Evolutionary conservation across 768 basidiomycete species (phyloP).

Genomic region (Candolleomyces efflorescens): DNA sequence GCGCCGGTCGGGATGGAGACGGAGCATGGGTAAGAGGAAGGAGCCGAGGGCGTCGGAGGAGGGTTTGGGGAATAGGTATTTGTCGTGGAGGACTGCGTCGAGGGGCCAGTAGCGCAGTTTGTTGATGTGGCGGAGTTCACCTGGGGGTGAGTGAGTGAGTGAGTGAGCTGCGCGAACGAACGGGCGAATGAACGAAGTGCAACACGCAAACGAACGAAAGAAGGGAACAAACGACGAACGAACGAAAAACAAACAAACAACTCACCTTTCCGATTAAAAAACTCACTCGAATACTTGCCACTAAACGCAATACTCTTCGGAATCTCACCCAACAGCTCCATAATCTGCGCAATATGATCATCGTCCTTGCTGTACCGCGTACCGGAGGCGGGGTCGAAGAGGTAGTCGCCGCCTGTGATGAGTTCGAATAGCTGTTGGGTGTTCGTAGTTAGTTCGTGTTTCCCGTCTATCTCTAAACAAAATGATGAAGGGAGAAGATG

Average conservation of each 20-base stretch:
- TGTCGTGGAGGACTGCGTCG: conserved; percentile 80
- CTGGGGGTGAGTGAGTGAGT: conserved; percentile 19
- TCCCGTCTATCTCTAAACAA: no score
- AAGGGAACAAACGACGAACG: no score
- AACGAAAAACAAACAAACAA: conserved; percentile 1
- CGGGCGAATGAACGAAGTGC: no score
- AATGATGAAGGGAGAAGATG: not conserved
- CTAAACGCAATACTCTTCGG: conserved; percentile 78
- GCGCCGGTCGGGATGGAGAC: conserved; percentile 83
- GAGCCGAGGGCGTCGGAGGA: conserved; percentile 80
- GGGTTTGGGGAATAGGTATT: conserved; percentile 84
- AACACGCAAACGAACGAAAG: no score
- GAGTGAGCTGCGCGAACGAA: no score
- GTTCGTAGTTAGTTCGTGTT: no score
- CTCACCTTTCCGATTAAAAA: conserved; percentile 94
- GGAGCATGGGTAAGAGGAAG: conserved; percentile 88
- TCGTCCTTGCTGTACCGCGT: conserved; percentile 95
- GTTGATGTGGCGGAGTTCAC: conserved; percentile 89
- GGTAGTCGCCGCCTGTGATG: conserved; percentile 93
- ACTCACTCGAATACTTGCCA: conserved; percentile 91
- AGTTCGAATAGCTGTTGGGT: conserved; percentile 83
- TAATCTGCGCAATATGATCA: conserved; percentile 96
- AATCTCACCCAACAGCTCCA: conserved; percentile 91
- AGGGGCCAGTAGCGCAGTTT: conserved; percentile 93
- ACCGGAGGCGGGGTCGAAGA: conserved; percentile 96